Percentiles rank a stretch among this genome's conserved stretches.
Conservation (phyloP, 2,329 filamentous ascomycete genomes). For the Aspergillus floridensis region DNA sequence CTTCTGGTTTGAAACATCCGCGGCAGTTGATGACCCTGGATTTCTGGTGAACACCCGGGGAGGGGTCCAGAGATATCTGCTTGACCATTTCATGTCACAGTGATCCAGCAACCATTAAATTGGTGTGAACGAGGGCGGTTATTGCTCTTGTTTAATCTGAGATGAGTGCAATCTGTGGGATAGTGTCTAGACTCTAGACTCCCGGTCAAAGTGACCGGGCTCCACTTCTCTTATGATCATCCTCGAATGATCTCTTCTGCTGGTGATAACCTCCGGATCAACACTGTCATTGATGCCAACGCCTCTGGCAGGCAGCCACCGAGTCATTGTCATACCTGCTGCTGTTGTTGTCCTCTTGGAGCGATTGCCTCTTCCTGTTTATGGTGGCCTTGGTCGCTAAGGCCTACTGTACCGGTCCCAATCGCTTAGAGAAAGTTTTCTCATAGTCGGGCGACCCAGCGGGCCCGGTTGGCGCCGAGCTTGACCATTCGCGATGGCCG, state of each 20-base stretch:
- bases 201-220: not conserved
- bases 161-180: not conserved
- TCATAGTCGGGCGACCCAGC: not conserved
- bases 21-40: slow-evolving; percentile 2
- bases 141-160: not conserved
- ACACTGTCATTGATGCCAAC: not conserved
- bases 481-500: not conserved
- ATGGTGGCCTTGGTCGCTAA: not conserved
- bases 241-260: not conserved
- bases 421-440: not conserved
- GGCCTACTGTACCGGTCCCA: not conserved
- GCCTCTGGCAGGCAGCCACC: not conserved
- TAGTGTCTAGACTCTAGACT: slow-evolving; percentile 1
- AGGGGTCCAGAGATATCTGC: not conserved
- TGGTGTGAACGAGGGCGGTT: not conserved
- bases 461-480: not conserved
- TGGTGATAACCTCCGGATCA: not conserved
- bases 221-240: slow-evolving; percentile 4
- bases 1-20: slow-evolving; percentile 6
- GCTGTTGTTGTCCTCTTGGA: not conserved
- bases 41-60: not conserved
- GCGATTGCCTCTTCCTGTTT: too few relatives aligned
- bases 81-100: not conserved
- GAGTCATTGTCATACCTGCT: not conserved
- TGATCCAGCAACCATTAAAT: not conserved